These are phyloP conservation scores for Clitopilus passeckerianus DNA, from an alignment of 768 basidiomycete genomes.

Conservation along the genomic window DNA sequence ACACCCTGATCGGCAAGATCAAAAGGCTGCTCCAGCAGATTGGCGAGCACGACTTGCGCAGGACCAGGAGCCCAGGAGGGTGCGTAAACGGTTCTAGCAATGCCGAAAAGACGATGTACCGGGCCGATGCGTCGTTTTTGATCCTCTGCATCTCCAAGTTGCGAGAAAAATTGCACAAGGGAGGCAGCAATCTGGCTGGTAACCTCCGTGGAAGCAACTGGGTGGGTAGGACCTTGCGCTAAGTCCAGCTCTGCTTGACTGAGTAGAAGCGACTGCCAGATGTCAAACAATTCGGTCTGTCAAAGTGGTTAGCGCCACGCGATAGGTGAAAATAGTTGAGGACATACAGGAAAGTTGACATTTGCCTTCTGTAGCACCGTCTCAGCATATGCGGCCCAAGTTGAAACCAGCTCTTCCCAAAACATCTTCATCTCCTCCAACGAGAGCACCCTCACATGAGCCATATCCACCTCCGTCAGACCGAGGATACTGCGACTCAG, in stretches of 20 bases:
- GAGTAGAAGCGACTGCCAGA: slow-evolving; percentile 58
- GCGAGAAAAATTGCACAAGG: slow-evolving; percentile 29
- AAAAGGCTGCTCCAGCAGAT: slow-evolving; percentile 39
- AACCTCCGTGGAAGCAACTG: slow-evolving; percentile 27
- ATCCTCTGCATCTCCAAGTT: slow-evolving; percentile 11
- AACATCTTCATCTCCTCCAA: slow-evolving; percentile 32
- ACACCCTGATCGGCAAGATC: slow-evolving; percentile 32
- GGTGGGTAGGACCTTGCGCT: slow-evolving; percentile 30
- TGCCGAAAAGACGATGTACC: slow-evolving; percentile 44
- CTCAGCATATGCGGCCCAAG: slow-evolving; percentile 26
- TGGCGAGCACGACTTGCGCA: slow-evolving; percentile 41
- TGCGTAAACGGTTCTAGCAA: slow-evolving; percentile 44
- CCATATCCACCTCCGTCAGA: slow-evolving; percentile 16
- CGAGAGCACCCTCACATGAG: slow-evolving; percentile 24
- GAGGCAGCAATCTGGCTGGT: slow-evolving; percentile 27
- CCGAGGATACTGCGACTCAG: slow-evolving; percentile 21
- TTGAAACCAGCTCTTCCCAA: slow-evolving; percentile 30
- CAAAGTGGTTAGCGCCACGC: background rate
- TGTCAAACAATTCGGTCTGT: slow-evolving; percentile 33
- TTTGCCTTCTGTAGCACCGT: slow-evolving; percentile 8
- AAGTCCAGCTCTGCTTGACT: slow-evolving; percentile 32
- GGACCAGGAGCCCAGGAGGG: slow-evolving; percentile 31
- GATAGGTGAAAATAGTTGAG: background rate
- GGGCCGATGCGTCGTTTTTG: slow-evolving; percentile 34
- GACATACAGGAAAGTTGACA: background rate